phyloP scores from a whole-genome alignment of 768 basidiomycete genomes.

The Tulasnella sp. region DNA sequence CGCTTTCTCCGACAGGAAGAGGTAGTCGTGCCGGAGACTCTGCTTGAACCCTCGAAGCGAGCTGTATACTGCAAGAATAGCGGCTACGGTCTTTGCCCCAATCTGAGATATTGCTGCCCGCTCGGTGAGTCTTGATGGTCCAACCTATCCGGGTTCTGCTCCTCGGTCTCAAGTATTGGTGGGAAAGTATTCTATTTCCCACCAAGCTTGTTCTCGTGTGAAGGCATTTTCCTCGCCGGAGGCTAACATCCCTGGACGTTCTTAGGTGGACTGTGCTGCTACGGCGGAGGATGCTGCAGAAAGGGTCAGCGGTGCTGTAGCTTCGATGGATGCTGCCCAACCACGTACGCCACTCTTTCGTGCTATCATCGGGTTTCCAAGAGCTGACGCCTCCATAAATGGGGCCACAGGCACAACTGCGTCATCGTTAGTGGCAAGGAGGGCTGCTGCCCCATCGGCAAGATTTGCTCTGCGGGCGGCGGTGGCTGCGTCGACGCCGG shows the following conservation, averaged over 20 bases:
- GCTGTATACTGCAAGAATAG: not conserved
- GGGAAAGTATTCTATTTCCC: too few species aligned
- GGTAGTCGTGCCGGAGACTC: not conserved
- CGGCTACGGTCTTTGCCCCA: conserved; percentile 19
- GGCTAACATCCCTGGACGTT: not conserved
- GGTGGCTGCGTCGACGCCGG: not conserved
- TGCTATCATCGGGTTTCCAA: not conserved
- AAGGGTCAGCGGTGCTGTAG: conserved; percentile 2
- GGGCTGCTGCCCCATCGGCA: conserved; percentile 19
- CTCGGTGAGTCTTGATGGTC: not conserved
- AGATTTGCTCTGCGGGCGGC: not conserved
- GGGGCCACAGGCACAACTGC: not conserved
- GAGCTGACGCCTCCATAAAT: not conserved
- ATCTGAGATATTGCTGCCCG: not conserved
- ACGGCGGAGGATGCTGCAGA: conserved; percentile 7
- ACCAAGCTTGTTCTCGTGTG: not conserved
- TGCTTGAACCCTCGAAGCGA: not conserved
- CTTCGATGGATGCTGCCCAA: conserved; percentile 7
- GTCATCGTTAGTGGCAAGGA: not conserved
- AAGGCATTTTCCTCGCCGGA: not conserved
- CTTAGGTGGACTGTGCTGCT: conserved; percentile 19
- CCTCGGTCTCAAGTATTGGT: not conserved
- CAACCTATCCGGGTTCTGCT: too few species aligned
- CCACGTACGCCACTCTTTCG: not conserved
- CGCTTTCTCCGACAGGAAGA: not conserved